phyloP scores from a whole-genome alignment of 768 basidiomycete species.

The Brasilioporus rufonigricans region DNA sequence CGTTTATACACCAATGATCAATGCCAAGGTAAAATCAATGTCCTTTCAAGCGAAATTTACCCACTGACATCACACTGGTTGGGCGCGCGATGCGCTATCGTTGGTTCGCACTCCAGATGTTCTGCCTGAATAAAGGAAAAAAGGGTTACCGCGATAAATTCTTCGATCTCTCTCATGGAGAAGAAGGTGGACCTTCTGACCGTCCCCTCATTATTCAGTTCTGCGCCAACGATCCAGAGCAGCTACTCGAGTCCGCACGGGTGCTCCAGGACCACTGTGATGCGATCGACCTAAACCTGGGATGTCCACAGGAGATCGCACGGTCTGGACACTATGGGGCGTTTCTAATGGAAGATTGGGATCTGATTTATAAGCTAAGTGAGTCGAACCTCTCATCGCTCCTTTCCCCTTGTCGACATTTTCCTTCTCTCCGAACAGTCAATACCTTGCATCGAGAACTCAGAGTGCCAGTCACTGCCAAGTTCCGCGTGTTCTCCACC shows the following conservation, averaged over 20 bases:
- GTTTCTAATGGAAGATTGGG: constrained; percentile 95
- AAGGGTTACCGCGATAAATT: constrained; percentile 55
- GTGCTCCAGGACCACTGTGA: constrained; percentile 80
- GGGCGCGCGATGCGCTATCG: not conserved
- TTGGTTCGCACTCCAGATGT: constrained; percentile 48
- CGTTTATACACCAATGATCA: constrained; percentile 98
- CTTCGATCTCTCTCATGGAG: constrained; percentile 68
- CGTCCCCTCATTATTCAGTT: constrained; percentile 91
- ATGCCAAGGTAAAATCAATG: constrained; percentile 63
- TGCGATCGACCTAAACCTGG: constrained; percentile 91
- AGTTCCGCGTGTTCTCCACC: constrained; percentile 88
- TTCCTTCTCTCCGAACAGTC: constrained; percentile 46
- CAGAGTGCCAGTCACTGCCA: constrained; percentile 91
- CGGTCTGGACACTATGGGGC: constrained; percentile 82
- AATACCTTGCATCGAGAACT: constrained; percentile 83
- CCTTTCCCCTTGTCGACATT: not conserved
- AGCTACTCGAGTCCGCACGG: constrained; percentile 74
- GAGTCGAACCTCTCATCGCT: constrained; percentile 23
- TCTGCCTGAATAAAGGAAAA: constrained; percentile 35
- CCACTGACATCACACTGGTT: not conserved
- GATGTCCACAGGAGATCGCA: constrained; percentile 96
- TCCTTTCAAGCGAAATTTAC: not conserved
- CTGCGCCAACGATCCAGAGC: constrained; percentile 84
- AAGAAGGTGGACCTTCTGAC: constrained; percentile 79
- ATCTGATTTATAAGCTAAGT: constrained; percentile 80